These are phyloP conservation scores for Seminavis robusta DNA, from an alignment of 108 stramenopile genomes.

Conservation along the genomic window DNA sequence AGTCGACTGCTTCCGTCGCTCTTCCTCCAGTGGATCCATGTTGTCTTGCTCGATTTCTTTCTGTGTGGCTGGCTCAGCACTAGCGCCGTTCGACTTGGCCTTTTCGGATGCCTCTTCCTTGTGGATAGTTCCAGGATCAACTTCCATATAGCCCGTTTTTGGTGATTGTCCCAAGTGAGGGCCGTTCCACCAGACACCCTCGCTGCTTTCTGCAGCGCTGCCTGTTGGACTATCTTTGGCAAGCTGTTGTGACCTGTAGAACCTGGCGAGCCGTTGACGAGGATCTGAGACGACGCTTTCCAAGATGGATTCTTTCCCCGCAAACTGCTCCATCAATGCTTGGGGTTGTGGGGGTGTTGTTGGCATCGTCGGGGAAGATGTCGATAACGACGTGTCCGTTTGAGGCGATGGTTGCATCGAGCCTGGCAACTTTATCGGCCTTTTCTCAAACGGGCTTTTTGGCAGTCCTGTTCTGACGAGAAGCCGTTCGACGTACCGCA, in stretches of 20 bases:
- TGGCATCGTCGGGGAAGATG: neutral
- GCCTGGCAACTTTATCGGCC: neutral
- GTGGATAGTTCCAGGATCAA: neutral
- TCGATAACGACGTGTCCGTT: neutral
- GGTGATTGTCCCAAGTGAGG: neutral
- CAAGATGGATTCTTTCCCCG: conserved; percentile 19
- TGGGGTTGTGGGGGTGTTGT: neutral
- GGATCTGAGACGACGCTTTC: conserved; percentile 72
- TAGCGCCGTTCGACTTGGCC: too few species aligned
- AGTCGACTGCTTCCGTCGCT: too few species aligned
- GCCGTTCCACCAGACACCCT: neutral
- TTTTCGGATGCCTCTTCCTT: neutral
- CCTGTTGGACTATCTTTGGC: neutral
- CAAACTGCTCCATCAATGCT: conserved; percentile 7
- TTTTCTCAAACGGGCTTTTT: neutral
- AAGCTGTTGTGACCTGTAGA: conserved; percentile 16
- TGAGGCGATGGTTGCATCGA: neutral
- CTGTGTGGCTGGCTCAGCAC: too few species aligned
- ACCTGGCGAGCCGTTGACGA: conserved; percentile 72
- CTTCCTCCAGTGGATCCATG: too few species aligned
- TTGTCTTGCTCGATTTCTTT: too few species aligned
- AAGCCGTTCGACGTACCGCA: conserved; percentile 62
- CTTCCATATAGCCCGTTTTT: neutral
- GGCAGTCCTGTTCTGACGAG: neutral
- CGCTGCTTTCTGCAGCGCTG: neutral